Conservation (phyloP, 371 early-diverging fungal genomes). For the Mortierella sp. region DNA sequence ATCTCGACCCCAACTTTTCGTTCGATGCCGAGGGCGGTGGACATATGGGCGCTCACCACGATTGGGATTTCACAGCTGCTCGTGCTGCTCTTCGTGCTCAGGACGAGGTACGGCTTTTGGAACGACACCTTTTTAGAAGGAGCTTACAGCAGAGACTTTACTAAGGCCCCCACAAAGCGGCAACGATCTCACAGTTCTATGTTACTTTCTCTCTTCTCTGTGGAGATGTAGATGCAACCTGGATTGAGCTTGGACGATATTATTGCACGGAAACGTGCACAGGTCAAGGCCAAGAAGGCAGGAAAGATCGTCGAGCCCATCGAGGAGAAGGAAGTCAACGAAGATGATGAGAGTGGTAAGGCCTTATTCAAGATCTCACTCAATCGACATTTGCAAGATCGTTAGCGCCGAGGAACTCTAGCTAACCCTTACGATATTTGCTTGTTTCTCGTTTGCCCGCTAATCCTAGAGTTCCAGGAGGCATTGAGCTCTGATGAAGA, state of each 20-base stretch:
- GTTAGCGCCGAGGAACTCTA: neutral
- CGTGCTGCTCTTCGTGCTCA: slow-evolving; percentile 77
- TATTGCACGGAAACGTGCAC: slow-evolving; percentile 73
- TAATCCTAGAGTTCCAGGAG: slow-evolving; percentile 43
- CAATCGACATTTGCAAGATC: neutral
- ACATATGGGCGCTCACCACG: slow-evolving; percentile 66
- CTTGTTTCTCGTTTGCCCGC: too few species aligned
- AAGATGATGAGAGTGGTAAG: slow-evolving; percentile 55
- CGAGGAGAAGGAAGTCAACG: slow-evolving; percentile 51
- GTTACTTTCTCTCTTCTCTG: neutral
- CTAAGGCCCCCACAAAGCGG: neutral
- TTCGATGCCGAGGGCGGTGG: slow-evolving; percentile 84
- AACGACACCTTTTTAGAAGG: neutral
- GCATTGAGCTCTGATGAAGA: slow-evolving; percentile 53
- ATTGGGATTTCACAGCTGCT: slow-evolving; percentile 89
- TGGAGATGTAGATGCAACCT: slow-evolving; percentile 27
- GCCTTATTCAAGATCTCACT: neutral
- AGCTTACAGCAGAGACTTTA: neutral
- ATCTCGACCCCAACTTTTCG: slow-evolving; percentile 77
- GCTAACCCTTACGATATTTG: neutral
- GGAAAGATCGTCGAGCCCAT: slow-evolving; percentile 51
- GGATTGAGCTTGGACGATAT: slow-evolving; percentile 74
- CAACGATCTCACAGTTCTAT: slow-evolving; percentile 28
- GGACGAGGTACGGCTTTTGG: slow-evolving; percentile 59
- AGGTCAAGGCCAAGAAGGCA: slow-evolving; percentile 60